Evolutionary conservation across 78 protist species (phyloP).

Genomic region (Dictyostelium brefeldianum): DNA sequence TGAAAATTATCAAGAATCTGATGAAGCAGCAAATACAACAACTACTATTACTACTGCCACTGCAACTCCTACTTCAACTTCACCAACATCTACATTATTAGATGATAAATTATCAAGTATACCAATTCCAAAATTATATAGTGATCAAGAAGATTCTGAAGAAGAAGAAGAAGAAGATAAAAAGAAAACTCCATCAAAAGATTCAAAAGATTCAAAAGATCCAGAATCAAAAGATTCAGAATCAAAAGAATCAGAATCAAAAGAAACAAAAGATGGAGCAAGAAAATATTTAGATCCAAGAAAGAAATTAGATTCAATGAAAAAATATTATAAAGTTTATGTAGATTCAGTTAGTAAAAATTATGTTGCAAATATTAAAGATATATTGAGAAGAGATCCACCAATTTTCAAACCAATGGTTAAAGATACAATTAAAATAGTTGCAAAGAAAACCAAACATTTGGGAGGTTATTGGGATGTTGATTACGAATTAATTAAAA

Average conservation of each 20-base stretch:
- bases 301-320: conserved; percentile 3
- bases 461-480: conserved; percentile 66
- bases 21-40: not conserved
- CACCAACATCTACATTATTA: not conserved
- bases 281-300: conserved; percentile 33
- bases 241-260: not conserved
- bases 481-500: conserved; percentile 18
- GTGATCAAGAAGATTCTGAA: not conserved
- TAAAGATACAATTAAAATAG: conserved; percentile 54
- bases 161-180: not conserved
- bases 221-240: not conserved
- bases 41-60: conserved; percentile 12
- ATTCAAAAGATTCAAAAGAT: not conserved
- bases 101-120: not conserved
- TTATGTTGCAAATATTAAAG: conserved; percentile 19
- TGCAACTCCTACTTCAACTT: not conserved
- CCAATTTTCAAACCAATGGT: conserved; percentile 75
- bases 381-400: conserved; percentile 68
- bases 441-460: conserved; percentile 55
- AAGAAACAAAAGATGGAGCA: not conserved
- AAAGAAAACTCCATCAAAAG: not conserved
- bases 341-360: conserved; percentile 35
- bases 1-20: not conserved
- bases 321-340: conserved; percentile 11
- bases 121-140: conserved; percentile 12